Evolutionary conservation across 371 early-diverging fungal species (phyloP).

Genomic region (Rhizopus delemar): DNA sequence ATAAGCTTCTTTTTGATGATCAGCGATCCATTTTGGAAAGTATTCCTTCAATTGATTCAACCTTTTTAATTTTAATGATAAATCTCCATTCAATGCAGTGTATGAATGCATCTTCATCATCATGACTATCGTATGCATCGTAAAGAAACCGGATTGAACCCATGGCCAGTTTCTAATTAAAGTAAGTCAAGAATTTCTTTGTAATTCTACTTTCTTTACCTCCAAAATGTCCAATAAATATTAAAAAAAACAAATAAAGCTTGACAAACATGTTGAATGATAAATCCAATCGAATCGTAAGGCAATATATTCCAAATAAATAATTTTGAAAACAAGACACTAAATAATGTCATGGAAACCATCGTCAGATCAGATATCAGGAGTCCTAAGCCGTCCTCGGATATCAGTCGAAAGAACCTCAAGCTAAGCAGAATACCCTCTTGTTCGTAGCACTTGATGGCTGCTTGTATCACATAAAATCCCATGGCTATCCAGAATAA

Average conservation of each 20-base stretch:
- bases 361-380: constrained; percentile 70
- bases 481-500: constrained; percentile 91
- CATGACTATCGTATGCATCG: constrained; percentile 87
- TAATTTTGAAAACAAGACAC: constrained; percentile 63
- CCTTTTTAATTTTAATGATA: constrained; percentile 53
- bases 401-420: constrained; percentile 62
- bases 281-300: constrained; percentile 54
- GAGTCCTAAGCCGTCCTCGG: constrained; percentile 65
- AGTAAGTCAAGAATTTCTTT: background rate
- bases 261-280: constrained; percentile 76
- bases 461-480: constrained; percentile 71
- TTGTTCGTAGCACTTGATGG: constrained; percentile 66
- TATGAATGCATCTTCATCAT: constrained; percentile 96
- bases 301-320: constrained; percentile 57
- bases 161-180: constrained; percentile 79
- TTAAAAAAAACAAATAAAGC: constrained; percentile 61
- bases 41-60: constrained; percentile 41
- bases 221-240: constrained; percentile 69
- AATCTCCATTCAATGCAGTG: constrained; percentile 70
- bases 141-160: constrained; percentile 89
- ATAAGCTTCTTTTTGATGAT: constrained; percentile 7
- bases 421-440: constrained; percentile 71
- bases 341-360: constrained; percentile 62
- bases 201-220: constrained; percentile 33
- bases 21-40: constrained; percentile 33